Percentiles rank a stretch among this genome's conserved stretches.
phyloP scores from a whole-genome alignment of 495 filamentous ascomycete genomes.

The Acidomyces sp. region DNA sequence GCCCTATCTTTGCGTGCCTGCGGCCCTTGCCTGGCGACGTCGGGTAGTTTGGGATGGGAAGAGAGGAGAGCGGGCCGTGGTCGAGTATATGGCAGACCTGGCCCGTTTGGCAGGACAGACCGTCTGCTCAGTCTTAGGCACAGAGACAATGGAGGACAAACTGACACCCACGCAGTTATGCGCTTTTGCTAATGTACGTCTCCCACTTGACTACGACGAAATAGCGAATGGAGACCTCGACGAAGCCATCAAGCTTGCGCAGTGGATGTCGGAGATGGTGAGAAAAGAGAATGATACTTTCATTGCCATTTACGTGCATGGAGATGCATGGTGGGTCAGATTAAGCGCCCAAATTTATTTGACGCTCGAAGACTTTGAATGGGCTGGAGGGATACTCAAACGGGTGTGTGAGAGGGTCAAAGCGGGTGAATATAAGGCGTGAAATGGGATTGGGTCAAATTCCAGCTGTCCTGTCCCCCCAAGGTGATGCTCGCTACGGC shows the following conservation, averaged over 20 bases:
- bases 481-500: too few relatives aligned
- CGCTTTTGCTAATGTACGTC: conserved; percentile 54
- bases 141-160: conserved; percentile 48
- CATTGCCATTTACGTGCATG: conserved; percentile 48
- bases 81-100: conserved; percentile 42
- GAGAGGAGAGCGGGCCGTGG: conserved; percentile 60
- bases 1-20: conserved; percentile 57
- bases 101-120: conserved; percentile 45
- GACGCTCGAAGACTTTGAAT: conserved; percentile 64
- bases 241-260: conserved; percentile 25
- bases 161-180: conserved; percentile 32
- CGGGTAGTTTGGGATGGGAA: conserved; percentile 47
- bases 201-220: conserved; percentile 44
- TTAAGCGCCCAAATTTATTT: conserved; percentile 72
- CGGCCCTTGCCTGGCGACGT: conserved; percentile 52
- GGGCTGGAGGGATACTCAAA: conserved; percentile 47
- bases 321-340: conserved; percentile 50
- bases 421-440: conserved; percentile 35
- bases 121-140: conserved; percentile 48
- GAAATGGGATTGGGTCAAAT: too few relatives aligned
- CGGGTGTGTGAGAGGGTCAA: conserved; percentile 47
- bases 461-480: too few relatives aligned
- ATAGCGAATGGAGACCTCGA: conserved; percentile 17
- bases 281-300: conserved; percentile 53
- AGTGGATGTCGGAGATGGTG: conserved; percentile 43